Conservation (phyloP, 805 yeast genomes). For the Myxozyma vanderwaltii region DNA sequence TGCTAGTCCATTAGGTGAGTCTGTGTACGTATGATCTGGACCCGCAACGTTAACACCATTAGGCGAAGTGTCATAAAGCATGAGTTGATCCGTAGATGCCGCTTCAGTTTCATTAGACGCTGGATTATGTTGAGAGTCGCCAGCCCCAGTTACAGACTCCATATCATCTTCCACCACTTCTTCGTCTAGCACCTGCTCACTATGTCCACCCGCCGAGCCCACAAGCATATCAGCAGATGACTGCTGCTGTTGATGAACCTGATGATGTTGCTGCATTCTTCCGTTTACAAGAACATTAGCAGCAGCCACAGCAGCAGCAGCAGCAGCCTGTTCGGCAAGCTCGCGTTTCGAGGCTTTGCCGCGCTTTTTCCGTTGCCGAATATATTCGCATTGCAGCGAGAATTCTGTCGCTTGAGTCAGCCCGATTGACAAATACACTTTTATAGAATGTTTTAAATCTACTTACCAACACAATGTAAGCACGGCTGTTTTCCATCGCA, state of each 20-base stretch:
- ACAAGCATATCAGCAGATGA: background rate
- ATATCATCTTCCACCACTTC: background rate
- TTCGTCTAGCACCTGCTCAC: background rate
- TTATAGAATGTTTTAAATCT: background rate
- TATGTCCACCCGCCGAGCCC: background rate
- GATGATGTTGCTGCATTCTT: constrained; percentile 3
- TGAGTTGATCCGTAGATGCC: constrained; percentile 1
- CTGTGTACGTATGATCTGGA: background rate
- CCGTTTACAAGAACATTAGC: constrained; percentile 4
- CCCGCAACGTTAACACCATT: background rate
- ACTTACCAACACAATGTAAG: constrained; percentile 45
- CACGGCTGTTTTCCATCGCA: constrained; percentile 54
- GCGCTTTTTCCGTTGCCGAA: constrained; percentile 49
- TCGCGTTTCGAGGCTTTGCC: constrained; percentile 40
- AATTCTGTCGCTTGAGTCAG: constrained; percentile 31
- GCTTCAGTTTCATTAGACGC: background rate
- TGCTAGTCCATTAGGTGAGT: constrained; percentile 8
- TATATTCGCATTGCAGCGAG: constrained; percentile 45
- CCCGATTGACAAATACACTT: too few species aligned
- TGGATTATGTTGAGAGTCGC: background rate
- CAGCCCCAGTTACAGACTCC: constrained; percentile 1
- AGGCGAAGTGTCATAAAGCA: constrained; percentile 12
- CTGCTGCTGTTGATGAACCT: constrained; percentile 3
- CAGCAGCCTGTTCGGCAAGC: constrained; percentile 14
- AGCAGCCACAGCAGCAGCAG: constrained; percentile 7